Evolutionary conservation across 2,329 filamentous ascomycete genomes (phyloP).

Genomic region (Cladosporium sp.): DNA sequence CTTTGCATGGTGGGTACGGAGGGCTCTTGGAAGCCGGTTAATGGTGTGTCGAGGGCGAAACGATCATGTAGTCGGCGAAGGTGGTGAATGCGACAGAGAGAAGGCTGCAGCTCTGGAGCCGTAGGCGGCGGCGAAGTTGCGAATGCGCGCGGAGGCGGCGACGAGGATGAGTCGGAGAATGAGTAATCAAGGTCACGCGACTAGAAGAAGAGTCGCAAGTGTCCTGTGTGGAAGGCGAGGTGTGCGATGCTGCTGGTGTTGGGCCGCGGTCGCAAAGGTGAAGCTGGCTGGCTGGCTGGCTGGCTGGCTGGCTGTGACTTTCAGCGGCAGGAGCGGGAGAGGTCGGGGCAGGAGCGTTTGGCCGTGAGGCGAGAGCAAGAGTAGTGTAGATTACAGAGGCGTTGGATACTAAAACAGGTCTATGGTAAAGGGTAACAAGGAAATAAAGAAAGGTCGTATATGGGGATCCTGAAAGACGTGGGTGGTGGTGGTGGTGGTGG

Average conservation of each 20-base stretch:
- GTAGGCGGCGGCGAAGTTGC: not conserved
- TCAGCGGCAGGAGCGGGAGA: conserved; percentile 7
- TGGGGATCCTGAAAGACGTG: conserved; percentile 1
- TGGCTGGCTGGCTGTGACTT: not conserved
- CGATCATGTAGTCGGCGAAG: conserved; percentile 23
- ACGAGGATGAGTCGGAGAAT: conserved; percentile 2
- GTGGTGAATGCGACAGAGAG: conserved; percentile 21
- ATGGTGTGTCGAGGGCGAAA: conserved; percentile 17
- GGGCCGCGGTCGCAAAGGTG: conserved; percentile 1
- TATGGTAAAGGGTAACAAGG: conserved; percentile 9
- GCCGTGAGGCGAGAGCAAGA: not conserved
- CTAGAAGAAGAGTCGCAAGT: not conserved
- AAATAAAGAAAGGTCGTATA: conserved; percentile 12
- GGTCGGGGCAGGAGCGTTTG: conserved; percentile 1
- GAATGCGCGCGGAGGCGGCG: conserved; percentile 2
- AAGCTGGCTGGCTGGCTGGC: not conserved
- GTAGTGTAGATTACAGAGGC: conserved; percentile 7
- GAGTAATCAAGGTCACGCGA: conserved; percentile 7
- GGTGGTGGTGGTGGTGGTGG: conserved; percentile 19
- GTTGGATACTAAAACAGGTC: conserved; percentile 14
- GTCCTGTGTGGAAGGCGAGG: not conserved
- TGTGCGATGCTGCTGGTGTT: not conserved
- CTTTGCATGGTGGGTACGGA: conserved; percentile 41
- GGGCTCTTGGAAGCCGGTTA: conserved; percentile 17
- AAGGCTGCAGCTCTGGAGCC: not conserved